Evolutionary conservation across 2,329 filamentous ascomycete genomes (phyloP).

Genomic region (Ophiognomonia clavigignenti-juglandacearum): DNA sequence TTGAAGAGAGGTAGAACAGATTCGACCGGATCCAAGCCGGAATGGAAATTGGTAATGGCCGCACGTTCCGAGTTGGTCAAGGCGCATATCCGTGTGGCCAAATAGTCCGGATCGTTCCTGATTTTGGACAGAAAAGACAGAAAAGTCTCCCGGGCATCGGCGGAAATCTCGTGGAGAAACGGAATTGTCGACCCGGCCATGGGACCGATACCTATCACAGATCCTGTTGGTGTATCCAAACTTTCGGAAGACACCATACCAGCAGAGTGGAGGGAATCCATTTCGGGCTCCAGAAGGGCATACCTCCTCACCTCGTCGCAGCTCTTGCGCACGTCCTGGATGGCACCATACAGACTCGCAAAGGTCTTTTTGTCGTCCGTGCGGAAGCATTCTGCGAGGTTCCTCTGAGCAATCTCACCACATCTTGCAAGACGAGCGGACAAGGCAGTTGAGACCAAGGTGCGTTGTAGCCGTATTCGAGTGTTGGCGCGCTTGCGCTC

Average conservation of each 20-base stretch:
- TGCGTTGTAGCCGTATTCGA: conserved; percentile 68
- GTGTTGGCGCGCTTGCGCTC: conserved; percentile 73
- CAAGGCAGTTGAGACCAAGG: conserved; percentile 68
- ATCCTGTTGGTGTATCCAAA: conserved; percentile 42
- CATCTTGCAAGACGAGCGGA: conserved; percentile 70
- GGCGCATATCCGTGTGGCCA: conserved; percentile 75
- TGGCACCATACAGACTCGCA: conserved; percentile 67
- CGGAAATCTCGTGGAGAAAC: conserved; percentile 69
- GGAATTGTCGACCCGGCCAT: conserved; percentile 42
- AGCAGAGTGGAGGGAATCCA: conserved; percentile 55
- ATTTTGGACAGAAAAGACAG: conserved; percentile 76
- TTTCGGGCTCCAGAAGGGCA: conserved; percentile 66
- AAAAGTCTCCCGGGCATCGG: conserved; percentile 68
- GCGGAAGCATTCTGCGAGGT: conserved; percentile 72
- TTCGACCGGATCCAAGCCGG: conserved; percentile 74
- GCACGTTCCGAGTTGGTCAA: conserved; percentile 73
- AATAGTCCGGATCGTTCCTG: conserved; percentile 80
- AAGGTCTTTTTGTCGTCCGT: conserved; percentile 76
- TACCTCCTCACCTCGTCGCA: conserved; percentile 68
- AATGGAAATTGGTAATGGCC: conserved; percentile 72
- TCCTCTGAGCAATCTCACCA: conserved; percentile 69
- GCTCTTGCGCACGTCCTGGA: conserved; percentile 74
- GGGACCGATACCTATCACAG: conserved; percentile 30
- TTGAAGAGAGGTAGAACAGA: conserved; percentile 72
- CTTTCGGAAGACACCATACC: conserved; percentile 46